A percentile compares a stretch with the other conserved stretches of the same genome.
Evolutionary conservation across 352 stramenopile genomes (phyloP).

Genomic region (Globisporangium iwayamae): DNA sequence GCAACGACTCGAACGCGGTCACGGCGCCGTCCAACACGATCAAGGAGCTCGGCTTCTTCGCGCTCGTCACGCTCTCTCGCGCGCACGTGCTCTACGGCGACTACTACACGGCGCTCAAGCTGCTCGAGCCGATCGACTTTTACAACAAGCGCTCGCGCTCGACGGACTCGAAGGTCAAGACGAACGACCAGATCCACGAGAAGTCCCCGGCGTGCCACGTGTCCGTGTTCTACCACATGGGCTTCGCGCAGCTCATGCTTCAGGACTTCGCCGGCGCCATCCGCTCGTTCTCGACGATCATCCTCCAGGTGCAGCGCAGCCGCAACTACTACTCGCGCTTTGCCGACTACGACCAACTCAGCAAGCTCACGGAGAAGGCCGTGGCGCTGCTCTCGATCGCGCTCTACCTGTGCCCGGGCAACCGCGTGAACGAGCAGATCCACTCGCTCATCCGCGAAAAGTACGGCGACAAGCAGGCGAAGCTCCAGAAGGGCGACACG

Average conservation of each 20-base stretch:
- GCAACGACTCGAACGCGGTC: slow-evolving; percentile 23
- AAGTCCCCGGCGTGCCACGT: slow-evolving; percentile 92
- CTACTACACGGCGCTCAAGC: slow-evolving; percentile 92
- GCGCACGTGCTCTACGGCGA: slow-evolving; percentile 96
- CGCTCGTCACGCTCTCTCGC: slow-evolving; percentile 91
- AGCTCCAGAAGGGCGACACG: slow-evolving; percentile 81
- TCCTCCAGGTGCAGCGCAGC: slow-evolving; percentile 86
- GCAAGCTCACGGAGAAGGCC: slow-evolving; percentile 95
- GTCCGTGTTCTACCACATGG: slow-evolving; percentile 97
- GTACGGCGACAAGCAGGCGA: slow-evolving; percentile 89
- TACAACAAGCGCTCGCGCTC: slow-evolving; percentile 71
- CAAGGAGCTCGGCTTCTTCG: slow-evolving; percentile 95
- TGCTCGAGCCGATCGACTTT: slow-evolving; percentile 90
- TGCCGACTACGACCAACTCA: slow-evolving; percentile 92
- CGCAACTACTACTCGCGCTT: slow-evolving; percentile 91
- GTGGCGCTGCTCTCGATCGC: slow-evolving; percentile 91
- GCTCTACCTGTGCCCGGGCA: slow-evolving; percentile 86
- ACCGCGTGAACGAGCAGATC: slow-evolving; percentile 84
- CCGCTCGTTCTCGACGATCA: slow-evolving; percentile 86
- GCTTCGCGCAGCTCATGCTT: slow-evolving; percentile 97
- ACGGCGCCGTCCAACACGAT: slow-evolving; percentile 62
- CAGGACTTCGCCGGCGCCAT: slow-evolving; percentile 94
- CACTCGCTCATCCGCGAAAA: slow-evolving; percentile 92
- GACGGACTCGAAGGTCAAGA: slow-evolving; percentile 36
- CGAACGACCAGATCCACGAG: slow-evolving; percentile 81